These are phyloP conservation scores for Primulina tabacum DNA, from an alignment of 257 asterid genomes.

Conservation along the genomic window DNA sequence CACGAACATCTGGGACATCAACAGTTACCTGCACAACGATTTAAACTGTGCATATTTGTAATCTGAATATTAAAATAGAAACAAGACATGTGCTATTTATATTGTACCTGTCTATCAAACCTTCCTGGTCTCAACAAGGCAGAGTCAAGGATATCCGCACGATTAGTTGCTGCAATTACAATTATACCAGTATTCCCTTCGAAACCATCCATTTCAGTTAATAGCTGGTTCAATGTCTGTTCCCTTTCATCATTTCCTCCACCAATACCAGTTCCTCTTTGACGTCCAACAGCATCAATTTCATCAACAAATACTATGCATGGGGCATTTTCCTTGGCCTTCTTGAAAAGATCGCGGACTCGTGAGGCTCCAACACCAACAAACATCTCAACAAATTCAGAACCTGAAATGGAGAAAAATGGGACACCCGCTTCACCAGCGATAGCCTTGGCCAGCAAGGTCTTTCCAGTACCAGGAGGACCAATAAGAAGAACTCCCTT, in stretches of 20 bases:
- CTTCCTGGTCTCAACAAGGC: constrained; percentile 96
- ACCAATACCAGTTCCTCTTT: constrained; percentile 98
- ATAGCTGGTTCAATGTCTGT: constrained; percentile 88
- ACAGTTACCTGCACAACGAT: constrained; percentile 62
- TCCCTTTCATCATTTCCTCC: constrained; percentile 99
- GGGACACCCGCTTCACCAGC: constrained; percentile 99
- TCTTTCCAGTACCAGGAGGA: constrained; percentile 99
- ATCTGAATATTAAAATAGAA: not conserved
- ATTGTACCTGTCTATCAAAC: constrained; percentile 88
- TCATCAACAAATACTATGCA: constrained; percentile 98
- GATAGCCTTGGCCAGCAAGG: constrained; percentile 92
- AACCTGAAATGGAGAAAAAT: constrained; percentile 93
- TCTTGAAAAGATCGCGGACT: constrained; percentile 96
- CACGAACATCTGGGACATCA: constrained; percentile 95
- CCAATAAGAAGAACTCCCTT: constrained; percentile 98
- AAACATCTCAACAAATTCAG: constrained; percentile 99
- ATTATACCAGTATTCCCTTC: constrained; percentile 97
- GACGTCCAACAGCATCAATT: constrained; percentile 98
- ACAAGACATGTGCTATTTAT: not conserved
- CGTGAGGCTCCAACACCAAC: constrained; percentile 99
- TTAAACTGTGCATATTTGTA: constrained; percentile 12
- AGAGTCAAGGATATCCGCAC: constrained; percentile 96
- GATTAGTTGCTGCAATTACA: constrained; percentile 95
- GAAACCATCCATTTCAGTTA: constrained; percentile 98
- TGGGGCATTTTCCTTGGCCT: constrained; percentile 98